Evolutionary conservation across 371 early-diverging fungal genomes (phyloP).

Genomic region (Mortierella sp.): DNA sequence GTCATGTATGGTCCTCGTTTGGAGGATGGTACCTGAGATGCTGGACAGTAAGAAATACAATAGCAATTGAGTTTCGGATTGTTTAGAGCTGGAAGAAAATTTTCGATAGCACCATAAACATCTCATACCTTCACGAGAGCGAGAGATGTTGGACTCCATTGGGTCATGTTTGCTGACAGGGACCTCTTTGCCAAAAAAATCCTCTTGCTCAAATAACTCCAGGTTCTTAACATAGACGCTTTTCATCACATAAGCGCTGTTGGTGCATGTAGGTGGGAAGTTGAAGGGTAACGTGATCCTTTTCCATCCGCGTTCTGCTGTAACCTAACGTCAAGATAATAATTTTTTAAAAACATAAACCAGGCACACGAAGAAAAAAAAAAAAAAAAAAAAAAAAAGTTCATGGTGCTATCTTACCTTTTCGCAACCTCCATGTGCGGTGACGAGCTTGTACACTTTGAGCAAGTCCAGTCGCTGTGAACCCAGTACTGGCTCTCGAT

Average conservation of each 20-base stretch:
- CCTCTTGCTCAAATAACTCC: constrained; percentile 66
- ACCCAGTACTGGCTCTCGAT: constrained; percentile 85
- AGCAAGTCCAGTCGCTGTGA: constrained; percentile 83
- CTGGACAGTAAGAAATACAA: constrained; percentile 8
- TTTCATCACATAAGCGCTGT: constrained; percentile 86
- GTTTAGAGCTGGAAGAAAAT: not conserved
- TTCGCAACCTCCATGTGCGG: constrained; percentile 82
- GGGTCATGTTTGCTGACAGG: constrained; percentile 44
- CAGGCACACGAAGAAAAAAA: not conserved
- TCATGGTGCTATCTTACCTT: constrained; percentile 62
- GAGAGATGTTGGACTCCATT: constrained; percentile 38
- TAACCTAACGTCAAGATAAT: constrained; percentile 63
- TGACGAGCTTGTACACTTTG: constrained; percentile 77
- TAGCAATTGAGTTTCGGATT: not conserved
- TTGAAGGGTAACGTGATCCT: constrained; percentile 82
- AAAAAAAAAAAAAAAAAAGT: not conserved
- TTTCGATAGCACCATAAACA: not conserved
- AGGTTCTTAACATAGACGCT: constrained; percentile 79
- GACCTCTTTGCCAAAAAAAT: constrained; percentile 59
- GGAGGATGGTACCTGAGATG: constrained; percentile 29
- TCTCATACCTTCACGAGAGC: constrained; percentile 37
- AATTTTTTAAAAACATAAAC: not conserved
- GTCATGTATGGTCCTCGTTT: constrained; percentile 51
- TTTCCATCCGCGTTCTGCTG: constrained; percentile 84
- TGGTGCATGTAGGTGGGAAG: constrained; percentile 88